Base-by-base conservation (phyloP, 768 basidiomycete genomes). In the Auricularia sp. region DNA sequence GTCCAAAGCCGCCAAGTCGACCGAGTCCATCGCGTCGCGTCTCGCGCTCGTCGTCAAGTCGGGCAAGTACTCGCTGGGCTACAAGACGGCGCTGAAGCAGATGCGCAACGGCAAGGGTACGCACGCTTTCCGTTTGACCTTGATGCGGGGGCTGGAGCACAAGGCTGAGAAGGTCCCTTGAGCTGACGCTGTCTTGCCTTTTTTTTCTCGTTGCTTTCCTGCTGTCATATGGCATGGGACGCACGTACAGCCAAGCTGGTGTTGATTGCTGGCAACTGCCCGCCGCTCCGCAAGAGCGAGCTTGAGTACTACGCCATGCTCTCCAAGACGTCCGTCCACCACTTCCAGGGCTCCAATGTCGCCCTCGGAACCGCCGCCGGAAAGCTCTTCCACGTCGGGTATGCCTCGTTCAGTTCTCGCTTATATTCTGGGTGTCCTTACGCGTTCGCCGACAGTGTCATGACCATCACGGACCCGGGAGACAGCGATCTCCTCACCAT, bases 301-400 rank as follows among this genome's bases (percentile, higher is more conserved):
- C 84, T 99, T 66, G 97, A 99, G 83, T 99, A 98, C 84, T 99
- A 98, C 76, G 97, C 94, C 80, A 97, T 97, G 95, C 84, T 99
- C 75, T 97, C 94, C 70, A 99, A 99, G 84, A 98, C 96, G 65
- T 87, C 91, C 65, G 96, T 98, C 64, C 97, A 98, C 80, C 95
- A 98, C 81, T 99, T 97, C 77, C 83, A 87, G 68, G 97, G 97
- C 68, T 94, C 94, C 68, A 99, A 99, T 75, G 93, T 98, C 71
- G 91, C 96, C 66, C 89, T 99, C 68, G 97, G 97, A 65, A 99
- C 97, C 61, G 97, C 97, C 77, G 95, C 97, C 66, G 97, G 97
- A 76, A 96, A 95, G 80, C 87, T 98, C 70, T 99, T 98, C 91
- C 93, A 95, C 70, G 96, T 98, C 66, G 95, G 93, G 91, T 93